A percentile compares a stretch with the other conserved stretches of the same genome.
Conservation (phyloP, 257 asterid genomes). For the Gardenia jasminoides region DNA sequence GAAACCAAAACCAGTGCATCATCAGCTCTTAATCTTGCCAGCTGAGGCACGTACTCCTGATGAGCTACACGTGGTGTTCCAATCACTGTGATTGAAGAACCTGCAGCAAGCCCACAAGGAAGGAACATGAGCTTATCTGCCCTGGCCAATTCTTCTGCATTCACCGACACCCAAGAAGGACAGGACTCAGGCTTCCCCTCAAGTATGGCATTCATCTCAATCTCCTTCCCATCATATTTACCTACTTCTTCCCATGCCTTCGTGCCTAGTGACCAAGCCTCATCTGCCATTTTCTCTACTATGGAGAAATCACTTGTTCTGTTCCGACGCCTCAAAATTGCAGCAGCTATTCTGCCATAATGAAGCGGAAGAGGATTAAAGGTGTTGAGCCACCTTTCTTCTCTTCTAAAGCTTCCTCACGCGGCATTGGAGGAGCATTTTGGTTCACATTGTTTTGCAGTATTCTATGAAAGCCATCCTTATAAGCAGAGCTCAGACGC, state of each 20-base stretch:
- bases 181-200: constrained; percentile 95
- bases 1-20: constrained; percentile 78
- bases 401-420: constrained; percentile 32
- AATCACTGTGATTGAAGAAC: constrained; percentile 85
- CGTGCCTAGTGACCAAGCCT: constrained; percentile 81
- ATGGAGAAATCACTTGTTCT: constrained; percentile 47
- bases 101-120: constrained; percentile 97
- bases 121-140: constrained; percentile 67
- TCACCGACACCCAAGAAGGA: constrained; percentile 81
- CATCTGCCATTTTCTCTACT: constrained; percentile 80
- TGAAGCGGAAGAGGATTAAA: constrained; percentile 43
- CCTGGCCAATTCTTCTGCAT: constrained; percentile 58
- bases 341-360: constrained; percentile 78
- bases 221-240: constrained; percentile 53
- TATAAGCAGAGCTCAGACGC: constrained; percentile 29
- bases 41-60: constrained; percentile 87
- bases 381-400: constrained; percentile 13
- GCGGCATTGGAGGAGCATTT: constrained; percentile 33
- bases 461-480: constrained; percentile 51
- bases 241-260: constrained; percentile 94
- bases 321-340: constrained; percentile 46
- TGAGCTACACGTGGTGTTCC: constrained; percentile 91
- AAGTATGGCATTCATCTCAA: constrained; percentile 62
- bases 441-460: constrained; percentile 47
- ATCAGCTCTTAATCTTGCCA: constrained; percentile 48